Conservation (phyloP, 192 early-diverging fungal genomes). For the Coemansia guatemalensis region DNA sequence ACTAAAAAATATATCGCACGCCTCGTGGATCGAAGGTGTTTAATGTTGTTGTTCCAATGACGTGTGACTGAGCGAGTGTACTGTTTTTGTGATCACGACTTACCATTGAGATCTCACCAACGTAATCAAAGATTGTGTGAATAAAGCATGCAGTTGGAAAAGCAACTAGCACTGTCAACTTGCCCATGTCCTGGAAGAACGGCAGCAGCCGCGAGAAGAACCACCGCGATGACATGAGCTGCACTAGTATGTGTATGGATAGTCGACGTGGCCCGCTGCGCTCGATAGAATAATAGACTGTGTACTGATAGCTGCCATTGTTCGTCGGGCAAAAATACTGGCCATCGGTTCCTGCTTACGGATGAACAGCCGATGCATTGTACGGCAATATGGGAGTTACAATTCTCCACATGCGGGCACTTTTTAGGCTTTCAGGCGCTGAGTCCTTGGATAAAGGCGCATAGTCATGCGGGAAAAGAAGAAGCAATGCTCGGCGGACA, state of each 20-base stretch:
- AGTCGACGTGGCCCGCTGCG: background rate
- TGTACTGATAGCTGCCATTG: background rate
- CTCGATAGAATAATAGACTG: background rate
- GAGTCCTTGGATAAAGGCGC: no score
- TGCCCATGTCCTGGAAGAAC: constrained; percentile 2
- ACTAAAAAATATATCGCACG: background rate
- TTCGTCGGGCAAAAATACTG: background rate
- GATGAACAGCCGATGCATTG: background rate
- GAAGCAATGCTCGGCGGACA: no score
- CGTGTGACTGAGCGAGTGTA: background rate
- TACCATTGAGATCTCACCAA: constrained; percentile 78
- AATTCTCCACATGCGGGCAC: background rate
- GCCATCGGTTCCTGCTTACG: background rate
- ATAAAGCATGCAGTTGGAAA: constrained; percentile 67
- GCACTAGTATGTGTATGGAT: background rate
- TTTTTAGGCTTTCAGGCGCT: background rate
- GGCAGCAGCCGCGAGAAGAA: background rate
- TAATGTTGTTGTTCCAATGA: background rate
- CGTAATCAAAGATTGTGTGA: constrained; percentile 71
- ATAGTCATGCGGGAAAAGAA: no score
- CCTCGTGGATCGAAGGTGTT: background rate
- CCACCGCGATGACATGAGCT: background rate
- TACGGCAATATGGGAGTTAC: background rate
- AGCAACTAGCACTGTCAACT: constrained; percentile 18
- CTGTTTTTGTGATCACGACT: constrained; percentile 13